A percentile compares a stretch with the other conserved stretches of the same genome.
These are phyloP conservation scores for Pisolithus microcarpus DNA, from an alignment of 768 basidiomycete species.

Conservation along the genomic window DNA sequence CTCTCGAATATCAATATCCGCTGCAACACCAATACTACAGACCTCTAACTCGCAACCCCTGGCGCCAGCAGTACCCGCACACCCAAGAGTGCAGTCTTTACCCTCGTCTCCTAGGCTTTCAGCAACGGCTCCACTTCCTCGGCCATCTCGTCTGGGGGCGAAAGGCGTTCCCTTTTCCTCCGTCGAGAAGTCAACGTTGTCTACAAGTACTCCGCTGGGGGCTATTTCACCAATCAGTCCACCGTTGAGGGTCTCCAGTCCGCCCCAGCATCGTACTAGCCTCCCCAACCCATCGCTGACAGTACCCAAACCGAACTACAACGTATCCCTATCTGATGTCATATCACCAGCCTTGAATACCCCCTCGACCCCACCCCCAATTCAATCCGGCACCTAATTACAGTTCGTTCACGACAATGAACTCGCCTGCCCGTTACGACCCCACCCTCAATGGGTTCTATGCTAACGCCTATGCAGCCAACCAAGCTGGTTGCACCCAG, in stretches of 20 bases:
- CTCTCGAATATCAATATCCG: constrained; percentile 10
- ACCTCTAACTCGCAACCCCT: constrained; percentile 9
- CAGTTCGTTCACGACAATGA: constrained; percentile 11
- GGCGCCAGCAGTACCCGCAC: constrained; percentile 3
- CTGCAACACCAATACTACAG: constrained; percentile 12
- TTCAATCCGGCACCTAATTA: constrained; percentile 11
- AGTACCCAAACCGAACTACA: constrained; percentile 49
- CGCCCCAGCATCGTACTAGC: constrained; percentile 11
- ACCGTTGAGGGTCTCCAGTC: constrained; percentile 13
- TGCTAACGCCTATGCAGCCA: constrained; percentile 55
- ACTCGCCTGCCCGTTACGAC: constrained; percentile 20
- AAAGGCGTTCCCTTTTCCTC: constrained; percentile 30
- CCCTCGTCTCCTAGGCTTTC: constrained; percentile 32
- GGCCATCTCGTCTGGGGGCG: constrained; percentile 35
- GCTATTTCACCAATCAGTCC: constrained; percentile 1
- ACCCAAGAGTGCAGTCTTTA: constrained; percentile 29
- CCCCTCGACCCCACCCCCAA: constrained; percentile 6
- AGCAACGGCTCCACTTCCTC: constrained; percentile 26
- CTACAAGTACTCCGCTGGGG: constrained; percentile 17
- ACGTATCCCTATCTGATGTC: constrained; percentile 37
- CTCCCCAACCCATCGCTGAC: constrained; percentile 7
- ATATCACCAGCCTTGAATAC: constrained; percentile 13
- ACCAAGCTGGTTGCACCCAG: constrained; percentile 33
- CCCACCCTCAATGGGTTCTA: constrained; percentile 36
- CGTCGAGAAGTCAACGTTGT: constrained; percentile 25